A percentile compares a stretch with the other conserved stretches of the same genome.
These are phyloP conservation scores for Lepiota venenata DNA, from an alignment of 768 basidiomycete species.

Conservation along the genomic window DNA sequence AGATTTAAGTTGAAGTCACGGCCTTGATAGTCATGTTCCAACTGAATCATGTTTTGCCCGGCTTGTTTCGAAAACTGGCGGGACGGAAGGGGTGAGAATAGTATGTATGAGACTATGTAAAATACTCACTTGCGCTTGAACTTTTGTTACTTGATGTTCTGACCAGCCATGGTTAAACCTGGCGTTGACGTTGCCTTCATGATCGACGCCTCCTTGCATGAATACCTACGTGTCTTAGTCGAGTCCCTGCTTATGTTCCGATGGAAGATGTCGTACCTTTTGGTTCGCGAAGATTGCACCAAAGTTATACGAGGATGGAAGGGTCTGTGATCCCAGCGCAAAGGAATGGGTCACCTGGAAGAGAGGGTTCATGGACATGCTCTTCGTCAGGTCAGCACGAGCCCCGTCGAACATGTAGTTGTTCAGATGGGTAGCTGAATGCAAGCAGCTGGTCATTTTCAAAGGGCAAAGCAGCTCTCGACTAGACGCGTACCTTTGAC, in stretches of 20 bases:
- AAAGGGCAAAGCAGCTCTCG: not conserved
- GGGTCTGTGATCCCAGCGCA: constrained; percentile 81
- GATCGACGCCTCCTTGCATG: constrained; percentile 91
- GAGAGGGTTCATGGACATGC: constrained; percentile 86
- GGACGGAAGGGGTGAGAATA: not conserved
- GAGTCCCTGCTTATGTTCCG: constrained; percentile 18
- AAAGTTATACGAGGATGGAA: constrained; percentile 89
- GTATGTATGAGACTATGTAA: not conserved
- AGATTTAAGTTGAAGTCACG: constrained; percentile 81
- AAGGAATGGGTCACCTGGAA: constrained; percentile 99
- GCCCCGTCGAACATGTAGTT: constrained; percentile 98
- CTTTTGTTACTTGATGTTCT: constrained; percentile 71
- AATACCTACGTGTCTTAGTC: constrained; percentile 56
- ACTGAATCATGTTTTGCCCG: constrained; percentile 87
- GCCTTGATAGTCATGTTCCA: constrained; percentile 94
- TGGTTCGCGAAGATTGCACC: constrained; percentile 88
- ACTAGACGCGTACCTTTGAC: constrained; percentile 64
- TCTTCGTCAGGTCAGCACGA: constrained; percentile 93
- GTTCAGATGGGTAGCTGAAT: constrained; percentile 80
- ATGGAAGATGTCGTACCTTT: constrained; percentile 43
- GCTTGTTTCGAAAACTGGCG: constrained; percentile 67
- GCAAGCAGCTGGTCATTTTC: constrained; percentile 3
- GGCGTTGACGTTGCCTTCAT: constrained; percentile 87
- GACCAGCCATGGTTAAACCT: constrained; percentile 91
- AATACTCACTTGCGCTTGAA: constrained; percentile 76